phyloP scores from a whole-genome alignment of 345 rosid genomes.

The Geranium brycei region DNA sequence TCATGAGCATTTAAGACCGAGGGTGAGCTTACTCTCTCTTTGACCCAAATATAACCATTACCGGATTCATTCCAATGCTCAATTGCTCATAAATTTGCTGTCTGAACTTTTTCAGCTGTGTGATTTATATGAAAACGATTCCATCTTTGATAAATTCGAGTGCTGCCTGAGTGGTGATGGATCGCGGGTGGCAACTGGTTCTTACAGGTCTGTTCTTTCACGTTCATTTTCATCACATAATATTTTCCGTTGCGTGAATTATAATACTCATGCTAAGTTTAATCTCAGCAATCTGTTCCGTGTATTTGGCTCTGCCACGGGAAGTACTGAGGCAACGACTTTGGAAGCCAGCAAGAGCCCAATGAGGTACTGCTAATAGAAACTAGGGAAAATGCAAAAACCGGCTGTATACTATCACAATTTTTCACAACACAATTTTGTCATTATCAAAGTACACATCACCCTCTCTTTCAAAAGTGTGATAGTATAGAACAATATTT shows the following conservation, averaged over 20 bases:
- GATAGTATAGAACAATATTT: not conserved
- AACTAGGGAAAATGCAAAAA: not conserved
- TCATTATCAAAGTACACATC: too few relatives aligned
- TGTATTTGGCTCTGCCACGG: conserved; percentile 67
- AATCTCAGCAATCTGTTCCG: conserved; percentile 78
- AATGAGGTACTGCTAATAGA: conserved; percentile 49
- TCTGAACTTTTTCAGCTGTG: conserved; percentile 52
- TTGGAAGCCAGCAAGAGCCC: conserved; percentile 99
- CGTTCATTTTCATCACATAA: conserved; percentile 3
- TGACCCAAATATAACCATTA: not conserved
- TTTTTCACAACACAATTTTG: not conserved
- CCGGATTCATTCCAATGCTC: not conserved
- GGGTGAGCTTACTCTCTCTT: conserved; percentile 31
- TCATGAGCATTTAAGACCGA: conserved; percentile 68
- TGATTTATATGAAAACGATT: conserved; percentile 95
- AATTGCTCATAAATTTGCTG: not conserved
- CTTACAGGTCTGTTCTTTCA: conserved; percentile 60
- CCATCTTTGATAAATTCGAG: conserved; percentile 95
- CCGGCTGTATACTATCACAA: too few relatives aligned
- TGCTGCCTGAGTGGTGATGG: conserved; percentile 96
- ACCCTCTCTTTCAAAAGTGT: too few relatives aligned
- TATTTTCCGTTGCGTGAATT: conserved; percentile 9
- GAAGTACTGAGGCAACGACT: conserved; percentile 68
- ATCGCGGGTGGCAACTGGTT: conserved; percentile 82
- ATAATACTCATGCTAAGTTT: conserved; percentile 6